These are phyloP conservation scores for Saururus chinensis DNA, from an alignment of 164 flowering plant species.

Conservation along the genomic window DNA sequence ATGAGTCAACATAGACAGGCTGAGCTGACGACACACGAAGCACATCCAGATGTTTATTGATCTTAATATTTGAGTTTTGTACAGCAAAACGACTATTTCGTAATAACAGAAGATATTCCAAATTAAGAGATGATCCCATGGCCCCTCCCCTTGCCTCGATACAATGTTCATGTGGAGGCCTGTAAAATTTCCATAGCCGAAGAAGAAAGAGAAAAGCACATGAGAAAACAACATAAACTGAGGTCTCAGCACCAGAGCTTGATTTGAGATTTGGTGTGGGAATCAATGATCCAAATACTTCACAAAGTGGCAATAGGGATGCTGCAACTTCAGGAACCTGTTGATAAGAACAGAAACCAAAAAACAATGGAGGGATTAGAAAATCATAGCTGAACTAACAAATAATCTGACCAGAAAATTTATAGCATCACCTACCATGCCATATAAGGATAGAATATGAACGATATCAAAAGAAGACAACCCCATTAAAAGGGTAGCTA, in stretches of 20 bases:
- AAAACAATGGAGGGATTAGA: background rate
- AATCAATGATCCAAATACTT: conserved; percentile 66
- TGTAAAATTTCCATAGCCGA: conserved; percentile 83
- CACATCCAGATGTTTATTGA: conserved; percentile 10
- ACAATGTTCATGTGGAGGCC: conserved; percentile 63
- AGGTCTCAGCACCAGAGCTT: conserved; percentile 36
- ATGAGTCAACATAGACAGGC: conserved; percentile 63
- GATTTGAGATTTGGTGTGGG: conserved; percentile 37
- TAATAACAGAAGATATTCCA: conserved; percentile 63
- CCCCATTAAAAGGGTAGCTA: conserved; percentile 57
- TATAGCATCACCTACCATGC: conserved; percentile 48
- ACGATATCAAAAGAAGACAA: conserved; percentile 56
- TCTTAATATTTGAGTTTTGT: conserved; percentile 13
- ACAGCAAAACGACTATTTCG: conserved; percentile 41
- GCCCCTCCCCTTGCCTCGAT: conserved; percentile 27
- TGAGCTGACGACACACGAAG: conserved; percentile 19
- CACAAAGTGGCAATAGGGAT: conserved; percentile 80
- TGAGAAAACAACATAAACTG: conserved; percentile 62
- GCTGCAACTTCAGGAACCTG: conserved; percentile 93
- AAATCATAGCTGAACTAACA: too few species aligned
- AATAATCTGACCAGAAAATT: background rate
- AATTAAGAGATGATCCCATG: conserved; percentile 42
- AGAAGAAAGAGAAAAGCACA: conserved; percentile 78
- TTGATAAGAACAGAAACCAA: background rate
- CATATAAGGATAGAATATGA: conserved; percentile 81